Evolutionary conservation across 495 filamentous ascomycete species (phyloP), one percentile per base, ranked within the genome.

Genomic region (Aspergillus cristatus): DNA sequence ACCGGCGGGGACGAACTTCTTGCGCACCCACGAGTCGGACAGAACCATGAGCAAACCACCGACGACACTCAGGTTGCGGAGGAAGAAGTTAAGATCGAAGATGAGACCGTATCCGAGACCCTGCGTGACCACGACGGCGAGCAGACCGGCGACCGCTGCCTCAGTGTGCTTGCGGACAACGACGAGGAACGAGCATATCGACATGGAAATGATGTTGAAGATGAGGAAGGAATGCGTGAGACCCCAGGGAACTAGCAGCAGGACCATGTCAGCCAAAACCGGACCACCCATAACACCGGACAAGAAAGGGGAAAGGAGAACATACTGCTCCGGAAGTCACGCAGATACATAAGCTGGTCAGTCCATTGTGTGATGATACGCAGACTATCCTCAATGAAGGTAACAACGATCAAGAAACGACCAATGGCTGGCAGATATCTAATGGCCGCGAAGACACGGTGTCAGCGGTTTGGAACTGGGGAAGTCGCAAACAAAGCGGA

Each of bases 21-120:
- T 96, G 60, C 90, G 82, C 53, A 95, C 86, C 89, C 89, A 97
- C 34, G 83, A 90, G 68, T 98, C 91, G 13, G 89, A 96, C 11
- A 98, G 71, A 3, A 98, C 93, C 91, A 98, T 96, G 33, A 98
- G 72, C 29, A 98, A 74, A 37, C 91, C 91, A 48, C 91, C 91
- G 67, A 98, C 84, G 50, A 98, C 91, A 45, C 85, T 93, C 42
- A 98, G 71, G 55, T 98, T 98, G 60, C 91, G 90, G 44, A 98
- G 83, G 79, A 98, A 98, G 72, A 98, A 98, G 73, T 98, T 98
- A 51, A 96, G 76, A 63, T 98, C 93, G 65, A 97, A 98, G 65
- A 98, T 96, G 24, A 98, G 78, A 28, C 91, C 91, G 55, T 98
- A 98, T 46, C 91, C 91, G 17, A 98, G 75, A 18, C 90, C 91